Evolutionary conservation across 2,329 filamentous ascomycete species (phyloP), one percentile per base, ranked within the genome.

Genomic region (Eutypella sp.): DNA sequence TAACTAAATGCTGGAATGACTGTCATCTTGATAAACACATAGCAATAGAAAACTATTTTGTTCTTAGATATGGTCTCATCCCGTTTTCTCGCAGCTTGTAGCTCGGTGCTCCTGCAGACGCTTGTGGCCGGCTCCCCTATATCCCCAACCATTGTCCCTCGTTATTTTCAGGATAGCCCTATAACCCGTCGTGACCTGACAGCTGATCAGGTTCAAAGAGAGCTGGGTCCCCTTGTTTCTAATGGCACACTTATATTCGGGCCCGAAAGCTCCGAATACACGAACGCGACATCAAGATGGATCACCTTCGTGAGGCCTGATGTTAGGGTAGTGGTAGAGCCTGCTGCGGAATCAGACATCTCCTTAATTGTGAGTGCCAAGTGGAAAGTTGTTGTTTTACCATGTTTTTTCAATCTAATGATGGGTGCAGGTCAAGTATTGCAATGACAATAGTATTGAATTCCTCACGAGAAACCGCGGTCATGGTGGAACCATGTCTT

Each of bases 401-500:
- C 37, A 16, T n/a, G 6, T n/a, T 16, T 42, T 5, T 25, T 42
- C 13, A 42, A 23, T 29, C 25, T 9, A 33, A n/a, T 20, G 10
- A 39, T n/a, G n/a, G n/a, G 43, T 15, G 13, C 19, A 53, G 49
- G 39, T 53, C 36, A 33, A 42, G 13, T 51, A 48, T 27, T 51
- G 47, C 25, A 55, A 50, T 18, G 43, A 48, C 4, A 52, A 51
- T 15, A 51, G 49, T 16, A 48, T 53, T 18, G 42, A 48, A 3
- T 53, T 55, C 37, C 41, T 55, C 5, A 49, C 41, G 6, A 31
- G 31, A 2, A 57, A 48, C 29, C 45, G 49, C 25, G 54, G 46
- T 15, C 57, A 59, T 41, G 54, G 47, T 16, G 45, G n/a, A 9
- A 49, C 50, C 4, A 15, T 22, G 3, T 45, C 39, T 11, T 27